Conservation (phyloP, 2,329 filamentous ascomycete species). For the Fusarium sp. region DNA sequence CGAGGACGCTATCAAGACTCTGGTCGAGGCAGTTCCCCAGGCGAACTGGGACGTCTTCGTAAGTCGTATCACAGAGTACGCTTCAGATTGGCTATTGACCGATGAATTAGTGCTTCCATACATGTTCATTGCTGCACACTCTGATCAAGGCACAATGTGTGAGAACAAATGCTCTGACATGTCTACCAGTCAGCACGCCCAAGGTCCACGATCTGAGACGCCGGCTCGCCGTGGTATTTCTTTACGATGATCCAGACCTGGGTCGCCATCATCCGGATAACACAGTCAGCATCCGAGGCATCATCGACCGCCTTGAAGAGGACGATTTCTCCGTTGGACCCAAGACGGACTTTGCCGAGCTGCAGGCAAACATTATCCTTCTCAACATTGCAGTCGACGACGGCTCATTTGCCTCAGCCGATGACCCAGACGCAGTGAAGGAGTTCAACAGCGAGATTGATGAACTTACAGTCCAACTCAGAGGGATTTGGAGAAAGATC, state of each 20-base stretch:
- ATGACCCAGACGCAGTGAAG: slow-evolving; percentile 47
- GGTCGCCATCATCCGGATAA: slow-evolving; percentile 54
- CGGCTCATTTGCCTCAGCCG: slow-evolving; percentile 50
- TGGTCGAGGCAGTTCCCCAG: slow-evolving; percentile 56
- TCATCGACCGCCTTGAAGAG: slow-evolving; percentile 58
- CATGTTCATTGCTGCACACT: slow-evolving; percentile 58
- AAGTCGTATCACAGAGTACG: slow-evolving; percentile 36
- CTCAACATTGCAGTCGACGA: slow-evolving; percentile 82
- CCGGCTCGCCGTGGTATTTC: slow-evolving; percentile 71
- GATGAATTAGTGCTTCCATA: slow-evolving; percentile 58
- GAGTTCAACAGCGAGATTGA: slow-evolving; percentile 80
- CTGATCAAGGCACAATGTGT: slow-evolving; percentile 61
- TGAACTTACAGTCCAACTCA: slow-evolving; percentile 68
- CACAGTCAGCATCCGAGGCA: slow-evolving; percentile 53
- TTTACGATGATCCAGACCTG: slow-evolving; percentile 63
- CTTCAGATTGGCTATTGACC: not conserved
- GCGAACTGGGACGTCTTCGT: slow-evolving; percentile 55
- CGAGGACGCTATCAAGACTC: slow-evolving; percentile 54
- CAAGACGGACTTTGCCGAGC: slow-evolving; percentile 73
- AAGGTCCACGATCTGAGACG: slow-evolving; percentile 70
- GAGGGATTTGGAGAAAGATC: slow-evolving; percentile 70
- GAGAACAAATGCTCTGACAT: slow-evolving; percentile 66
- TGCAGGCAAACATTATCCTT: slow-evolving; percentile 73
- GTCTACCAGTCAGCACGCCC: slow-evolving; percentile 64
- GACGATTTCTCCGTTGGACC: slow-evolving; percentile 63